Evolutionary conservation across 768 basidiomycete genomes (phyloP).

Genomic region (Rossbeevera mucosa): DNA sequence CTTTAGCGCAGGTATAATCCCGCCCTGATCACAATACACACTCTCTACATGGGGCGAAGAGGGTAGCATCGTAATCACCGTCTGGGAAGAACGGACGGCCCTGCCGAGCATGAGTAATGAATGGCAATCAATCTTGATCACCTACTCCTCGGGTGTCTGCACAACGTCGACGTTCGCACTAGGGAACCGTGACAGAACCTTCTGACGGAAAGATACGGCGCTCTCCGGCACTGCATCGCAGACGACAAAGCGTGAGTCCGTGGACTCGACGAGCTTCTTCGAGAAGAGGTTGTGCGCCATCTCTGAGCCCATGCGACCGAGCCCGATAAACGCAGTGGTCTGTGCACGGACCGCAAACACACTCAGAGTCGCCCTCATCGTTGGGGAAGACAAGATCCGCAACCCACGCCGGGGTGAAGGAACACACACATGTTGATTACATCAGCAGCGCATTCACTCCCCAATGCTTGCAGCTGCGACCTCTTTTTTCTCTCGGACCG

Average conservation of each 20-base stretch:
- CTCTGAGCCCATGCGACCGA: slow-evolving; percentile 85
- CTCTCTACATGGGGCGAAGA: slow-evolving; percentile 82
- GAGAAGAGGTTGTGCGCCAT: slow-evolving; percentile 85
- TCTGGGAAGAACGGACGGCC: slow-evolving; percentile 57
- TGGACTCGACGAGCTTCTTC: slow-evolving; percentile 52
- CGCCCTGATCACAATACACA: slow-evolving; percentile 62
- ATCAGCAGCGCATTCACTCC: slow-evolving; percentile 1
- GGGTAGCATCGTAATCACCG: slow-evolving; percentile 86
- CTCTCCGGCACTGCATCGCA: slow-evolving; percentile 70
- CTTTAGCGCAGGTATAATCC: slow-evolving; percentile 61
- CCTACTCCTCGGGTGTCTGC: slow-evolving; percentile 69
- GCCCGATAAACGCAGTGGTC: slow-evolving; percentile 75
- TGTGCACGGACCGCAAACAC: slow-evolving; percentile 39
- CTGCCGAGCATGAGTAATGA: slow-evolving; percentile 34
- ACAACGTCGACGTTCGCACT: slow-evolving; percentile 55
- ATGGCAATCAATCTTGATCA: slow-evolving; percentile 13
- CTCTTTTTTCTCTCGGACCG: slow-evolving; percentile 77
- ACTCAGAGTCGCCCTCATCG: slow-evolving; percentile 51
- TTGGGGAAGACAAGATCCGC: slow-evolving; percentile 1
- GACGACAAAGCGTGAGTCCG: slow-evolving; percentile 63
- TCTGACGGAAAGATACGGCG: slow-evolving; percentile 50
- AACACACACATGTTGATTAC: slow-evolving; percentile 7
- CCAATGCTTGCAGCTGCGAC: slow-evolving; percentile 84
- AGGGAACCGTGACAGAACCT: slow-evolving; percentile 56
- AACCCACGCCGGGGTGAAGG: too few species aligned